Base-by-base conservation (phyloP, 1,284 basidiomycete species). In the Omphalotus olearius region DNA sequence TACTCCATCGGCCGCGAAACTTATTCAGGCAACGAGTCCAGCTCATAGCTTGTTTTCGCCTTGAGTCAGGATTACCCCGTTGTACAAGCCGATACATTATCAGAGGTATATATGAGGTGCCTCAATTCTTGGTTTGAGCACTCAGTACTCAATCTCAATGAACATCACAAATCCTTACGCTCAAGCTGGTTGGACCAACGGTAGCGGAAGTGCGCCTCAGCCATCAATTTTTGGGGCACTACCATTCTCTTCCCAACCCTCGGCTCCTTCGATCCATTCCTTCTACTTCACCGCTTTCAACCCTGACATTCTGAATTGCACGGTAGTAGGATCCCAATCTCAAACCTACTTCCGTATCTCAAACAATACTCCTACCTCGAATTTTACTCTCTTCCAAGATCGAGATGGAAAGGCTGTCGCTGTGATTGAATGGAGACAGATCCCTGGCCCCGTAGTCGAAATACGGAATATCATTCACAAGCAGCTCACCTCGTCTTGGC, bases 181-280 rank as follows among this genome's bases (percentile, higher is more conserved):
- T 41, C 65, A 66, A 56, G 65, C 57, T 23, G 64, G 61, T 6
- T 67, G 66, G 66, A 51, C 47, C 39, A 64, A 63, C 54, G 57
- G 62, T 0, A 51, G 53, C 26, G 57, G 59, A 18, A 55, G 55
- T 33, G 55, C 56, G 30, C 53, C 54, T 16, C 46, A 52, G 6
- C 53, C 58, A 7, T 60, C 60, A 13, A 58, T 60, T 3, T 63
- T 52, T 49, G 62, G 62, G n/a, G 62, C 62, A 17, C 52, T 63
- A 14, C 62, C 62, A 10, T 57, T 59, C 44, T 43, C 52, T 16
- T 45, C 43, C 3, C 14, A 17, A 2, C 49, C 57, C 4, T 47
- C 50, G 7, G 49, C 57, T 5, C 57, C 61, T 9, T 58, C 59
- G 45, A 60, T 62, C 25, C 56, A 66, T 43, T 60, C 59, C 1